Evolutionary conservation across 2,329 filamentous ascomycete genomes (phyloP), one percentile per base, ranked within the genome.

Genomic region (Alternaria ventricosa): DNA sequence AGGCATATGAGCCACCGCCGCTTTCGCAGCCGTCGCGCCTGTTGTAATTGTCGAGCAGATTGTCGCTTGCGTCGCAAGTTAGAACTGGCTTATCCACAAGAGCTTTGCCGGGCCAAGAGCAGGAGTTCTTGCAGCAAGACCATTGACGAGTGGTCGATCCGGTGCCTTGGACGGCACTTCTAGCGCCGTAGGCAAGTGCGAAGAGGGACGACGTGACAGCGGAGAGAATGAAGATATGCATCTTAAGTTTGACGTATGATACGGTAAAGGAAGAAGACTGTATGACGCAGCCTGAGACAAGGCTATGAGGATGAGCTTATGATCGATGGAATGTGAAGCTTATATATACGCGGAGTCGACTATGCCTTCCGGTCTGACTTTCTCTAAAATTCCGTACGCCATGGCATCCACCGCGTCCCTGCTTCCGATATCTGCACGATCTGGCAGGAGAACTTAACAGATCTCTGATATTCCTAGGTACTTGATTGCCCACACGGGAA

Each of bases 91-190:
- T 72, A 61, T 78, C 80, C 75, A 87, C 83, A 51, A 80, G 68
- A 33, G 85, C 85, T 74, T 89, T 89, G 59, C 78, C 82, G 8
- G 81, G 71, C 87, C 88, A 83, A 4, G 85, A 82, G 77, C 88
- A 90, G 22, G 86, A 88, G 51, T 68, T 69, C 61, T 73, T 69
- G 61, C 62, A 71, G 25, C 68, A 71, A n/a, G 64, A 65, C 70
- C 70, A 72, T 13, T 68, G 66, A 44, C 69, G 57, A 15, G 67
- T 71, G 10, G 67, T 71, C 13, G 69, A 63, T 5, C 67, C 67
- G 8, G 62, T 69, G 43, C 67, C 67, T 47, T 70, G 60, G 9
- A 63, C 57, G 12, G 63, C 66, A 51, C 69, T 70, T 47, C 57
- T 49, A n/a, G 59, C 59, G 27, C 47, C 53, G 22, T 49, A 23